phyloP scores from a whole-genome alignment of 225 moss, liverwort and hornwort species.

The Straminergon stramineum region DNA sequence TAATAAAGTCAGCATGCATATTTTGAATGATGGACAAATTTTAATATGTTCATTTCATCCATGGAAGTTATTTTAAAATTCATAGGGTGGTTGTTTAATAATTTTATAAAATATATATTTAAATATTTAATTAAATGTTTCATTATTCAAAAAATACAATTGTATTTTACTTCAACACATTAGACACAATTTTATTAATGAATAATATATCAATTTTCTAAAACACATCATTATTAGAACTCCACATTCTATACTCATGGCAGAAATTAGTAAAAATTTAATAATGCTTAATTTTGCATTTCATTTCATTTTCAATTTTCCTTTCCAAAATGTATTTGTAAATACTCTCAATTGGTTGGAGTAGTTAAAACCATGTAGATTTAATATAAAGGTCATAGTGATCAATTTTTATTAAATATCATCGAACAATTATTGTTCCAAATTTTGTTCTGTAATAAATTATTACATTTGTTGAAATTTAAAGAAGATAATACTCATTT shows the following conservation, averaged over 20 bases:
- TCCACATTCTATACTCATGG: background rate
- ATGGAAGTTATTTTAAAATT: background rate
- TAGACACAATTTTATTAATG: background rate
- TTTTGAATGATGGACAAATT: background rate
- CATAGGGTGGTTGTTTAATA: background rate
- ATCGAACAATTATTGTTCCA: background rate
- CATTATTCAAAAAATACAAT: background rate
- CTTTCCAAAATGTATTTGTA: background rate
- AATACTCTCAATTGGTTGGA: background rate
- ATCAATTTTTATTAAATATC: too few species aligned
- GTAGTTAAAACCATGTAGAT: accelerated
- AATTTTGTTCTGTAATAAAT: background rate
- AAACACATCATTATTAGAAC: too few species aligned
- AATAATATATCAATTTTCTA: background rate
- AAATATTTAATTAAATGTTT: background rate
- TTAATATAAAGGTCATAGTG: background rate
- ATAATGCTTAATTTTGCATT: background rate
- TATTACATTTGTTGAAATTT: background rate
- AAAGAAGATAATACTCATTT: background rate
- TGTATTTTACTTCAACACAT: background rate
- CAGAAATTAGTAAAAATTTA: background rate
- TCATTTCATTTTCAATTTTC: background rate
- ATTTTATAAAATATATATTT: background rate
- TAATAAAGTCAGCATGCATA: background rate
- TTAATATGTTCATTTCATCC: background rate